Evolutionary conservation across 257 asterid species (phyloP).

Genomic region (Forsythia suspensa): DNA sequence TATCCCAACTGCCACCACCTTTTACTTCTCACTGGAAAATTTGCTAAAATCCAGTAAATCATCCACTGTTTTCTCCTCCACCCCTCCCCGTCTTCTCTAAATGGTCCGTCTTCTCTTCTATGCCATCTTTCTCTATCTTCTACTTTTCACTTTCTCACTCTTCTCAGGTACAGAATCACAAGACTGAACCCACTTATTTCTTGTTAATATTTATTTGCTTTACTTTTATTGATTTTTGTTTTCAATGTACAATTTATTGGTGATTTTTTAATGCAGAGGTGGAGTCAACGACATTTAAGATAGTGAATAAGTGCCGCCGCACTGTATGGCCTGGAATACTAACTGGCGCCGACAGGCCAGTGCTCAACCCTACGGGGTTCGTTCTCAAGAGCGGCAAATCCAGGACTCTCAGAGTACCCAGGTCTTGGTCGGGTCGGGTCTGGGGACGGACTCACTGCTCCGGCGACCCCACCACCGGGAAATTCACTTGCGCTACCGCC

Average conservation of each 20-base stretch:
- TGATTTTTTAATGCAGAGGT: constrained; percentile 41
- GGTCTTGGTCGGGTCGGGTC: constrained; percentile 84
- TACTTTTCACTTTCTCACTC: constrained; percentile 40
- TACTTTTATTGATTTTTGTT: background rate
- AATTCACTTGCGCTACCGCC: constrained; percentile 72
- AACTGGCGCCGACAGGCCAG: constrained; percentile 76
- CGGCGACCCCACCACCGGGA: constrained; percentile 45
- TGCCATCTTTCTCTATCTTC: constrained; percentile 24
- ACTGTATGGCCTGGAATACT: constrained; percentile 94
- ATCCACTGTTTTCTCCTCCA: background rate
- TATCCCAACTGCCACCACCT: constrained; percentile 9
- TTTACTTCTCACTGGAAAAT: background rate
- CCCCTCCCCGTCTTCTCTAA: no score
- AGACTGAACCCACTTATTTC: background rate
- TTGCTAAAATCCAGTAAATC: background rate
- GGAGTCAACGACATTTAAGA: constrained; percentile 72
- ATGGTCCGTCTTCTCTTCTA: constrained; percentile 41
- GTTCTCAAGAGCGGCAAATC: constrained; percentile 64
- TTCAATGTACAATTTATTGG: background rate
- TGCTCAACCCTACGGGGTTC: constrained; percentile 72
- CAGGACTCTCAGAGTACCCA: constrained; percentile 64
- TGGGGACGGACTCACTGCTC: constrained; percentile 91
- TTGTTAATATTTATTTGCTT: no score
- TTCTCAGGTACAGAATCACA: constrained; percentile 37
- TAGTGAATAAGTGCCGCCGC: constrained; percentile 81